These are phyloP conservation scores for Hibiscus mutabilis DNA, from an alignment of 345 rosid species.

Conservation along the genomic window DNA sequence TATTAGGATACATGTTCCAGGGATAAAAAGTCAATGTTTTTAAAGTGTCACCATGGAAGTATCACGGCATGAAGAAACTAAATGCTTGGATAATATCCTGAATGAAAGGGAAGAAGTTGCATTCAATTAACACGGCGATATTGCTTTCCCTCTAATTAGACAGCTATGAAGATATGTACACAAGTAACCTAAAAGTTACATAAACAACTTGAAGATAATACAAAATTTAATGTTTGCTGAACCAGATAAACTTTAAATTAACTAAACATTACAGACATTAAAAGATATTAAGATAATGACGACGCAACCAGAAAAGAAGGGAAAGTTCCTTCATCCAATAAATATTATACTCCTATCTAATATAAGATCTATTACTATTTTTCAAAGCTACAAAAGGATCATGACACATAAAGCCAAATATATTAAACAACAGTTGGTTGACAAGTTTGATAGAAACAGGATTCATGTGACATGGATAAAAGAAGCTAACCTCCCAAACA, in stretches of 20 bases:
- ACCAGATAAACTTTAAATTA: too few species aligned
- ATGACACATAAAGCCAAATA: not conserved
- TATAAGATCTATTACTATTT: not conserved
- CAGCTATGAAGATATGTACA: too few species aligned
- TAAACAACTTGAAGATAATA: not conserved
- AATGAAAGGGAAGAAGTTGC: too few species aligned
- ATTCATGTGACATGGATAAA: not conserved
- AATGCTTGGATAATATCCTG: too few species aligned
- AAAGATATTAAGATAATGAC: too few species aligned
- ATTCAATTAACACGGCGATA: too few species aligned
- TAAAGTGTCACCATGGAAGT: too few species aligned
- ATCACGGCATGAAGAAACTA: too few species aligned
- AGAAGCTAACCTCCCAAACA: slow-evolving; percentile 91
- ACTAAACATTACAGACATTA: too few species aligned
- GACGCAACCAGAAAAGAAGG: slow-evolving; percentile 3
- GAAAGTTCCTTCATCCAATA: not conserved
- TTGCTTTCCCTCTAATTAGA: not conserved
- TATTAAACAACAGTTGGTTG: not conserved
- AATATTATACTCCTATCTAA: not conserved
- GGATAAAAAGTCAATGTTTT: too few species aligned
- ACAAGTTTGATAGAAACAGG: not conserved
- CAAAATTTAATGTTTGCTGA: too few species aligned
- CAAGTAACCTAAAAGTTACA: not conserved
- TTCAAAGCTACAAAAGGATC: slow-evolving; percentile 2
- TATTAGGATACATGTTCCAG: too few species aligned